Evolutionary conservation across 495 filamentous ascomycete species (phyloP), one percentile per base, ranked within the genome.

Genomic region (Penicillium chermesinum): DNA sequence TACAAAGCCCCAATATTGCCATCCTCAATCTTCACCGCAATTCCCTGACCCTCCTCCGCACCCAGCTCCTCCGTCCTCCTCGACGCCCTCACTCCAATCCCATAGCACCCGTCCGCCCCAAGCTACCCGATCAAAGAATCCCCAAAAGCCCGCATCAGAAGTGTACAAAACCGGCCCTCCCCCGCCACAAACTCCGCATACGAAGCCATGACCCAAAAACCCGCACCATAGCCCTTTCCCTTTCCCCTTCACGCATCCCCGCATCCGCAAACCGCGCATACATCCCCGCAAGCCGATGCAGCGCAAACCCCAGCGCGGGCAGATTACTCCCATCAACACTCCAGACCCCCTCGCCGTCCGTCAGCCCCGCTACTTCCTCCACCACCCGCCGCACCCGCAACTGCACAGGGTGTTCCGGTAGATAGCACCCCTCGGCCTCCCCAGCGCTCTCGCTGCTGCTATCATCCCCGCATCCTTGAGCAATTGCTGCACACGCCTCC

Each of bases 381-480:
- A 72, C 52, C 10, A 58, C 52, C 0, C 36, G n/a, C 32, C 43
- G 61, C 3, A 72, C 62, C 13, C 50, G 47, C 10, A 45, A 2
- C 39, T 73, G 70, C n/a, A 73, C 52, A 3, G 58, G 55, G 45
- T 64, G 55, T 0, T 7, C 37, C 1, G 62, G 52, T 6, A 57
- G 41, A 46, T 73, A 62, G 51, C 72, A 73, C 18, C 39, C 55
- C 6, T 7, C 39, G 1, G 61, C 41, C 27, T 55, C 57, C 2
- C 51, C 54, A 72, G 15, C 1, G 58, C 57, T 41, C 58, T 69
- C 8, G 65, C 53, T 1, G 61, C 69, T 21, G 61, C 69, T 25
- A 71, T 49, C 63, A 73, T 69, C 2, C 70, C 66, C 3, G 57
- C 66, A 54, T 73, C 67, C 17, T 72, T 73, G 70, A 72, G 34